Evolutionary conservation across 805 yeast genomes (phyloP).

Genomic region (Candida argentea): DNA sequence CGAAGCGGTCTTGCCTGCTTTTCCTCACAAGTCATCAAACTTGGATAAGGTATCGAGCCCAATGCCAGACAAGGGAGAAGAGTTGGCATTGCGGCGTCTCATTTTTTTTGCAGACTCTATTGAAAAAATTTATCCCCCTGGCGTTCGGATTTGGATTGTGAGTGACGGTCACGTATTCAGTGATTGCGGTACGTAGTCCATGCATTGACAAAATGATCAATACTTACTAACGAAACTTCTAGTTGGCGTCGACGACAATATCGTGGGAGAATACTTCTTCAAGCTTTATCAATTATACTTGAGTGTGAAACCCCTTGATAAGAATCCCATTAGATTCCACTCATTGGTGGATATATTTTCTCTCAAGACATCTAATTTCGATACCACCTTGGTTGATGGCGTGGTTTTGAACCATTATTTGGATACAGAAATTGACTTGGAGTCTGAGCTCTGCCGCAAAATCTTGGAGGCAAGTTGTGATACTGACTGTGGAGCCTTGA

Average conservation of each 20-base stretch:
- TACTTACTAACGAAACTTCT: conserved; percentile 7
- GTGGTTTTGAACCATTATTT: conserved; percentile 20
- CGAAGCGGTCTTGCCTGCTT: conserved; percentile 54
- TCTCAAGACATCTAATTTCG: conserved; percentile 8
- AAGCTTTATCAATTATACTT: conserved; percentile 34
- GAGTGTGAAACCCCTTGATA: conserved; percentile 20
- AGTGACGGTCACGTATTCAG: conserved; percentile 60
- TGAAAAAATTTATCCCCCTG: conserved; percentile 39
- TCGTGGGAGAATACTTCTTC: conserved; percentile 38
- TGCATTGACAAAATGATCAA: not conserved
- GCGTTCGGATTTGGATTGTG: conserved; percentile 45
- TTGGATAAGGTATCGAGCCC: conserved; percentile 37
- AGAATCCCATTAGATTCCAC: conserved; percentile 18
- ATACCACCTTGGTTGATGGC: conserved; percentile 9
- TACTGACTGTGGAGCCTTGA: conserved; percentile 25
- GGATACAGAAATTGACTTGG: conserved; percentile 21
- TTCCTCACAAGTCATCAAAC: conserved; percentile 58
- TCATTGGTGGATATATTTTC: conserved; percentile 27
- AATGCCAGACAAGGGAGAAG: conserved; percentile 45
- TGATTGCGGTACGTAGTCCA: conserved; percentile 30
- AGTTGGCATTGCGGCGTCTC: conserved; percentile 22
- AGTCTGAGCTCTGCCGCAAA: conserved; percentile 27
- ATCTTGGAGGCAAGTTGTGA: conserved; percentile 28
- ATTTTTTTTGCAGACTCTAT: conserved; percentile 20
- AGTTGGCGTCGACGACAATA: conserved; percentile 48